Conservation (phyloP, 371 early-diverging fungal species). For the Dinochytrium kinnereticum region DNA sequence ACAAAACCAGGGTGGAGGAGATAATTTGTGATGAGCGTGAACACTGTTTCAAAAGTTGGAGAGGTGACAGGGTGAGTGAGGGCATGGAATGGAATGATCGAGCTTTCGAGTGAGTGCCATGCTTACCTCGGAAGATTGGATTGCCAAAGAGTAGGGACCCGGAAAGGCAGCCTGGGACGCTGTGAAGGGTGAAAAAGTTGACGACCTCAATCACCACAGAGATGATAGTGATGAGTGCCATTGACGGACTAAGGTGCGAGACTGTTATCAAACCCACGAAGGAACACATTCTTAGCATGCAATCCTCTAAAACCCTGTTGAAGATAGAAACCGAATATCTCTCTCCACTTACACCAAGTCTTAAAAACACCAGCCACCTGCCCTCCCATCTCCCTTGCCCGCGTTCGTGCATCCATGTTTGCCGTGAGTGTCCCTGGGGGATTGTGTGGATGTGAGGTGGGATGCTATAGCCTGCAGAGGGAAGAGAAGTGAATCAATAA, state of each 20-base stretch:
- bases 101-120: too few species aligned
- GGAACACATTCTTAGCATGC: background rate
- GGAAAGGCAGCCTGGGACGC: slow-evolving; percentile 5
- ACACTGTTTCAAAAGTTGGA: background rate
- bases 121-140: background rate
- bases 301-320: background rate
- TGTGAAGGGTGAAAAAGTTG: slow-evolving; percentile 1
- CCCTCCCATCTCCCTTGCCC: slow-evolving; percentile 6
- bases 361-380: slow-evolving; percentile 3
- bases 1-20: slow-evolving; percentile 1
- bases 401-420: slow-evolving; percentile 1
- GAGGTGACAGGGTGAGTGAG: background rate
- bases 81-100: too few species aligned
- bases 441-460: too few species aligned
- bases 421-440: too few species aligned
- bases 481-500: too few species aligned
- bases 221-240: background rate
- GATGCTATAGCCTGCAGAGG: too few species aligned
- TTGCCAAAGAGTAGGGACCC: background rate
- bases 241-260: background rate
- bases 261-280: background rate
- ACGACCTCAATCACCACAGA: background rate
- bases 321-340: background rate
- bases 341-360: background rate
- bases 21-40: slow-evolving; percentile 7